Percentiles rank a stretch among this genome's conserved stretches.
phyloP scores from a whole-genome alignment of 352 stramenopile genomes.

The Phytophthora idaei region DNA sequence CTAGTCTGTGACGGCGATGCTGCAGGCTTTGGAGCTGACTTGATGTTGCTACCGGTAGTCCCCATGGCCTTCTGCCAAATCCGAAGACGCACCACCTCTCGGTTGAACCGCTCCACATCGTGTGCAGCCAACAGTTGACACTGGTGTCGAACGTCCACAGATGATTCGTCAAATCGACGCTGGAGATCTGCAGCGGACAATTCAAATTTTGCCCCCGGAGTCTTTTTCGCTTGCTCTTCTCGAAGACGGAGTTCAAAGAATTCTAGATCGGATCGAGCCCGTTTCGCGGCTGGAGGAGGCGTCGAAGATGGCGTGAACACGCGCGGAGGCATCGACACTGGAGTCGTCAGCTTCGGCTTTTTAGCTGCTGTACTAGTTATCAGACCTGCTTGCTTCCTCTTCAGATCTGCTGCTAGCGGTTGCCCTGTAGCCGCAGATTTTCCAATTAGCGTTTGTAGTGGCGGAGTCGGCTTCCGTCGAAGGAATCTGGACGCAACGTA shows the following conservation, averaged over 20 bases:
- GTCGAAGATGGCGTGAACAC: conserved; percentile 47
- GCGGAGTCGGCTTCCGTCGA: conserved; percentile 36
- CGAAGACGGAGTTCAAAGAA: conserved; percentile 50
- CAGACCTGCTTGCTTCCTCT: conserved; percentile 21
- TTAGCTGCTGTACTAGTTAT: conserved; percentile 12
- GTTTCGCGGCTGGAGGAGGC: conserved; percentile 39
- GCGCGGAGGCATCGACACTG: conserved; percentile 12
- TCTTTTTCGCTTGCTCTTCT: conserved; percentile 10
- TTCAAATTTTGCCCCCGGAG: conserved; percentile 3
- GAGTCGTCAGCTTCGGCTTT: conserved; percentile 12
- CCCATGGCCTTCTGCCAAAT: conserved; percentile 67
- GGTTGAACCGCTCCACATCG: conserved; percentile 66
- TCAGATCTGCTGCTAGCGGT: conserved; percentile 14
- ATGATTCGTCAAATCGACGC: conserved; percentile 33
- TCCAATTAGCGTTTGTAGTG: not conserved
- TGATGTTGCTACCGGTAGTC: not conserved
- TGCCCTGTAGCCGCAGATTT: conserved; percentile 2
- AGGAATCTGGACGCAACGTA: conserved; percentile 71
- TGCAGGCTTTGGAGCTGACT: conserved; percentile 4
- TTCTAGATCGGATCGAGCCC: conserved; percentile 39
- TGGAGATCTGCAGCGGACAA: conserved; percentile 36
- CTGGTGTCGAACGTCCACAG: conserved; percentile 34
- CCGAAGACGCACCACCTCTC: conserved; percentile 58
- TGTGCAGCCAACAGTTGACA: conserved; percentile 56
- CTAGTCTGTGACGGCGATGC: not conserved